phyloP scores from a whole-genome alignment of 768 basidiomycete species.

The Kwoniella heveanensis region DNA sequence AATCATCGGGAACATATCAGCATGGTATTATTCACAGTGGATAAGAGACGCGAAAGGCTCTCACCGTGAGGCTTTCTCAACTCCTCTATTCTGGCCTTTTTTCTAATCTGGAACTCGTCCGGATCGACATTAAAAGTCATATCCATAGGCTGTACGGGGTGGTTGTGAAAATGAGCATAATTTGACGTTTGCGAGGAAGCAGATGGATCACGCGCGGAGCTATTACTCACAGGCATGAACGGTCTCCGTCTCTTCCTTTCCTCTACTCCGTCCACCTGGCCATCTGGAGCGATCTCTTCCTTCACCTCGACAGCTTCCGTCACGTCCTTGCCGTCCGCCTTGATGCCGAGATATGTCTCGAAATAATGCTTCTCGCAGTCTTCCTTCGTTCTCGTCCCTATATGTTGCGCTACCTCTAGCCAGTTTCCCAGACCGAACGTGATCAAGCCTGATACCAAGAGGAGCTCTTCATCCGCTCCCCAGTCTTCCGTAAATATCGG shows the following conservation, averaged over 20 bases:
- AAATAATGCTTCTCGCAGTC: slow-evolving; percentile 91
- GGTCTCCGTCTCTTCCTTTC: slow-evolving; percentile 39
- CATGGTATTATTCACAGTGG: too few species aligned
- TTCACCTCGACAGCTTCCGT: slow-evolving; percentile 9
- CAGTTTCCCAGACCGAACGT: slow-evolving; percentile 91
- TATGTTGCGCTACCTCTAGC: slow-evolving; percentile 88
- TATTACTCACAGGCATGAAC: slow-evolving; percentile 53
- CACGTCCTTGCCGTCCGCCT: slow-evolving; percentile 52
- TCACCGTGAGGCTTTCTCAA: slow-evolving; percentile 61
- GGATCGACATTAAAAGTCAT: slow-evolving; percentile 68
- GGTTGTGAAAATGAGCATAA: too few species aligned
- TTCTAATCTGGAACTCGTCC: slow-evolving; percentile 81
- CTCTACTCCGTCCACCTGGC: slow-evolving; percentile 7
- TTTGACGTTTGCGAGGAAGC: too few species aligned
- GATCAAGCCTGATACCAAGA: slow-evolving; percentile 83
- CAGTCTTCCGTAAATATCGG: slow-evolving; percentile 94
- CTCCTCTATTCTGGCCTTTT: slow-evolving; percentile 81
- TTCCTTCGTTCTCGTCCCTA: slow-evolving; percentile 90
- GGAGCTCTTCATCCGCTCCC: slow-evolving; percentile 97
- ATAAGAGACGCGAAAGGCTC: too few species aligned
- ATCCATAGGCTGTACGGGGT: slow-evolving; percentile 46
- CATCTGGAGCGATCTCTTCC: slow-evolving; percentile 20
- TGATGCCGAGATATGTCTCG: slow-evolving; percentile 74
- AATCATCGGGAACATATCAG: slow-evolving; percentile 55
- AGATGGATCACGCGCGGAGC: background rate